Base-by-base conservation (phyloP, 1,284 basidiomycete species). In the Gomphus bonarii region DNA sequence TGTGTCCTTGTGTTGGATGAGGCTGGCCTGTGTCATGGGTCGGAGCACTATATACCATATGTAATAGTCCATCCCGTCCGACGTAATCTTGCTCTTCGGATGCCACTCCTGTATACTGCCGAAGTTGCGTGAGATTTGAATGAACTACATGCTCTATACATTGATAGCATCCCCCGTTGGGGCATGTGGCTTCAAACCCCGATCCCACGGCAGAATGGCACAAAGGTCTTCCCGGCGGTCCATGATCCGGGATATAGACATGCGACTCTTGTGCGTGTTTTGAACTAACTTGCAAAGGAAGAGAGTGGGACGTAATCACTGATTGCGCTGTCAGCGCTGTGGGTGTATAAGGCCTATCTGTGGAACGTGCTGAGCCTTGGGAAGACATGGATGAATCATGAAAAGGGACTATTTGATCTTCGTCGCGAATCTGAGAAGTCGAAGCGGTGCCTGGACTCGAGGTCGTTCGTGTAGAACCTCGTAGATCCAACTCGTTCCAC, bases 371-470 rank as follows among this genome's bases (percentile, higher is more conserved):
- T 16, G 47, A 55, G 14, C 53, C 47, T 25, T 33, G 43, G 20
- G 57, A 58, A 40, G 55, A 57, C 5, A 57, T 35, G 16, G 55
- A 57, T 30, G 22, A 30, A 31, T 22, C 22, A 36, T 31, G 42
- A 42, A 42, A 57, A 11, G 38, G 18, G 28, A 12, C 7, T 10
- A 35, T 20, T 6, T 35, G 35, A 12, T 51, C 38, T 22, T 50
- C 49, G n/a, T 58, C 57, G 28, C 18, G 36, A n/a, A 35, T 5
- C 28, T 47, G 49, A 18, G 40, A 38, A 28, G 36, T 30, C 14
- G 49, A 25, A 28, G 30, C 20, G 22, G 20, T 42, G 10, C 18
- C 35, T 16, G 57, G 49, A 20, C 55, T 50, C 16, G 35, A 47
- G 11, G 48, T 42, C 28, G 49, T 8, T 38, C 22, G 36, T 20